Evolutionary conservation across 192 early-diverging fungal genomes (phyloP).

Genomic region (Entomortierella lignicola): DNA sequence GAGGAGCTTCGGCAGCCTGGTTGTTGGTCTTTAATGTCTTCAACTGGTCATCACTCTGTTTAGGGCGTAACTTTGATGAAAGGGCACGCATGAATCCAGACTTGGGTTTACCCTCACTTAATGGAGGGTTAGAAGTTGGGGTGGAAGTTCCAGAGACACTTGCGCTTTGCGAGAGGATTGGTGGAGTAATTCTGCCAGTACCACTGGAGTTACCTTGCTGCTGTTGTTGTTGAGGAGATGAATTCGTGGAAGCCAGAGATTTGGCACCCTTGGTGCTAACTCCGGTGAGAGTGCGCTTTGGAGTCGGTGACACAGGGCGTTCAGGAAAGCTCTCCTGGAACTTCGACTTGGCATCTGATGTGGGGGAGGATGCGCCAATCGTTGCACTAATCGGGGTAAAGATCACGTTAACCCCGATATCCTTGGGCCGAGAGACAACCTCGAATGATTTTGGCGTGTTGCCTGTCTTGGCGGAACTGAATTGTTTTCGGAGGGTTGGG

Average conservation of each 20-base stretch:
- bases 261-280: constrained; percentile 3
- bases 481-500: neutral
- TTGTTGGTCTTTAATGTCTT: constrained; percentile 20
- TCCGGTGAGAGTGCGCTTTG: neutral
- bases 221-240: constrained; percentile 2
- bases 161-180: constrained; percentile 13
- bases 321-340: constrained; percentile 50
- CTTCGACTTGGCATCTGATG: constrained; percentile 28
- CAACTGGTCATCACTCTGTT: constrained; percentile 41
- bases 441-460: constrained; percentile 12
- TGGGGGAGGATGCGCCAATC: constrained; percentile 17
- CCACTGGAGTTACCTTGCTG: no score
- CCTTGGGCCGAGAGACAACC: constrained; percentile 27
- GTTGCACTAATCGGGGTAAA: constrained; percentile 7
- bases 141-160: constrained; percentile 22
- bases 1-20: neutral
- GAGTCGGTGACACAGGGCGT: constrained; percentile 31
- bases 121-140: constrained; percentile 15
- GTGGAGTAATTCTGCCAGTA: constrained; percentile 1
- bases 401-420: constrained; percentile 24
- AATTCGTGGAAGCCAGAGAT: constrained; percentile 2
- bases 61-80: constrained; percentile 34
- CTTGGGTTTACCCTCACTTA: constrained; percentile 12
- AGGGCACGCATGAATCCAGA: constrained; percentile 41
- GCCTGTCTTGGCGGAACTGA: neutral